Evolutionary conservation across 768 basidiomycete species (phyloP).

Genomic region (Auriscalpium orientale): DNA sequence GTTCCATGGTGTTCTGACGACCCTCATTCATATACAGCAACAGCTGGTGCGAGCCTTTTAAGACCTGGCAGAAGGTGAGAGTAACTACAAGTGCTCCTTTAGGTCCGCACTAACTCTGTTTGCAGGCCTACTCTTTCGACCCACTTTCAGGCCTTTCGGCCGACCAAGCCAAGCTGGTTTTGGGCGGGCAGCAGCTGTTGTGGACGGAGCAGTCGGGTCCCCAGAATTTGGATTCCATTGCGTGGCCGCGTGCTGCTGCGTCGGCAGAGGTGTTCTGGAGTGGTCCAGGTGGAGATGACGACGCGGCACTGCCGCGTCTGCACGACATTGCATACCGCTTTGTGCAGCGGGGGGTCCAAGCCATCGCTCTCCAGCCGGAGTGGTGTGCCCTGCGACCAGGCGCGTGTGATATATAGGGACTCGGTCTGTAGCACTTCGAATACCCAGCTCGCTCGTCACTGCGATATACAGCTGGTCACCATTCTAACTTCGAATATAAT

Average conservation of each 20-base stretch:
- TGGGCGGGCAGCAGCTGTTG: conserved; percentile 28
- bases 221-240: conserved; percentile 25
- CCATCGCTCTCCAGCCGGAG: conserved; percentile 30
- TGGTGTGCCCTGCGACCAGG: conserved; percentile 33
- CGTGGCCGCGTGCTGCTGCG: conserved; percentile 31
- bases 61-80: conserved; percentile 27
- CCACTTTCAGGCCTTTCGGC: conserved; percentile 22
- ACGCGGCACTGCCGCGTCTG: conserved; percentile 27
- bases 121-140: conserved; percentile 30
- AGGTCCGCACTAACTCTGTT: conserved; percentile 18
- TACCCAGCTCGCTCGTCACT: no score
- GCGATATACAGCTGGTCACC: no score
- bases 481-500: no score
- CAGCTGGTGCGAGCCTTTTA: conserved; percentile 29
- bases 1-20: neutral
- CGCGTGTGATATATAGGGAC: conserved; percentile 9
- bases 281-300: conserved; percentile 24
- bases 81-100: conserved; percentile 8
- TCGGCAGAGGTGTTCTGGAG: conserved; percentile 36
- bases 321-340: conserved; percentile 30
- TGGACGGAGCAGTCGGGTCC: conserved; percentile 32
- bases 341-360: conserved; percentile 26
- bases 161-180: conserved; percentile 20
- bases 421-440: no score
- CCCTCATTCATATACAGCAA: neutral